phyloP scores from a whole-genome alignment of 805 yeast genomes.

The Saturnispora zaruensis region DNA sequence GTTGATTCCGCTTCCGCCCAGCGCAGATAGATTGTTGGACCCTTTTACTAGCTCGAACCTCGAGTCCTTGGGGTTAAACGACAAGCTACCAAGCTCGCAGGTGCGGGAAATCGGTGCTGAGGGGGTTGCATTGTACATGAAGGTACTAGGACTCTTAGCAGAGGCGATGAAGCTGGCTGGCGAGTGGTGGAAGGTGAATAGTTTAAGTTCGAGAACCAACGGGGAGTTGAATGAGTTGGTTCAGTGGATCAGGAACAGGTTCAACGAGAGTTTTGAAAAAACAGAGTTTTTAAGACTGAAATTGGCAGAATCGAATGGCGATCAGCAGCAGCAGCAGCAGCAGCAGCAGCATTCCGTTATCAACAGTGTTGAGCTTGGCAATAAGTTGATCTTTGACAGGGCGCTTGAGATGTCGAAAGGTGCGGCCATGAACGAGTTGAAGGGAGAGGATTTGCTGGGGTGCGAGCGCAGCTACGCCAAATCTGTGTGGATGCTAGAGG shows the following conservation, averaged over 20 bases:
- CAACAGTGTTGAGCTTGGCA: slow-evolving; percentile 40
- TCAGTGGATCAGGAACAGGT: slow-evolving; percentile 86
- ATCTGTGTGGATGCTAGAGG: slow-evolving; percentile 92
- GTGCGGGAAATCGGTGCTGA: slow-evolving; percentile 35
- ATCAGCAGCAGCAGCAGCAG: neutral
- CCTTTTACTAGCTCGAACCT: slow-evolving; percentile 25
- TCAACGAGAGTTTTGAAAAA: slow-evolving; percentile 80
- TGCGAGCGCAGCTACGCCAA: slow-evolving; percentile 89
- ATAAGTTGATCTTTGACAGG: slow-evolving; percentile 81
- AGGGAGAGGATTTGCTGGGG: slow-evolving; percentile 57
- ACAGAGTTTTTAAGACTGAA: slow-evolving; percentile 67
- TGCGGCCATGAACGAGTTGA: slow-evolving; percentile 82
- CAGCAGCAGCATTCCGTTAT: neutral
- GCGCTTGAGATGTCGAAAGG: slow-evolving; percentile 88
- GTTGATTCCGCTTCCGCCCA: slow-evolving; percentile 64
- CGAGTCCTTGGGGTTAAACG: slow-evolving; percentile 8
- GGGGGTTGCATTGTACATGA: slow-evolving; percentile 77
- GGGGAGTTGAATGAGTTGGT: slow-evolving; percentile 51
- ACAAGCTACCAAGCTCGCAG: slow-evolving; percentile 4
- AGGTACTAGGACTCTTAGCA: slow-evolving; percentile 72
- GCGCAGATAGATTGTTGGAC: slow-evolving; percentile 2
- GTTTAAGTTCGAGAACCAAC: slow-evolving; percentile 15
- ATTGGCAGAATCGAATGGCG: slow-evolving; percentile 38
- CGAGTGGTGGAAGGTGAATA: slow-evolving; percentile 74
- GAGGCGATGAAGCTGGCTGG: slow-evolving; percentile 81